Percentiles rank a stretch among this genome's conserved stretches.
Evolutionary conservation across 352 stramenopile species (phyloP).

Genomic region (Pseudoperonospora humuli): DNA sequence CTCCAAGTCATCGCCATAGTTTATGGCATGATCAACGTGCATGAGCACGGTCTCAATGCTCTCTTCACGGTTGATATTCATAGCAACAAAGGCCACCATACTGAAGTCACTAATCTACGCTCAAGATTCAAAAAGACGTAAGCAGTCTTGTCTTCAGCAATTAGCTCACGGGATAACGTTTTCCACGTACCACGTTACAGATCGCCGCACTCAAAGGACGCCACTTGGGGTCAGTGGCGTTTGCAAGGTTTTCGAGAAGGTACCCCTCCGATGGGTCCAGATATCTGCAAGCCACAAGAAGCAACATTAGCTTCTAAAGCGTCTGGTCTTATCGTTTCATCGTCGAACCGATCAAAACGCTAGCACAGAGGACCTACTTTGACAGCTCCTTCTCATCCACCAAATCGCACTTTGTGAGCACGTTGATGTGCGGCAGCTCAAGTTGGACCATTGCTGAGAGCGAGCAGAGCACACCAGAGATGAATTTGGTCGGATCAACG

Average conservation of each 20-base stretch:
- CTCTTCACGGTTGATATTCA: conserved; percentile 96
- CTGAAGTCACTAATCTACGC: conserved; percentile 91
- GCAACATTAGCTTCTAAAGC: conserved; percentile 7
- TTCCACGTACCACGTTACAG: conserved; percentile 73
- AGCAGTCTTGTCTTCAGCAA: conserved; percentile 4
- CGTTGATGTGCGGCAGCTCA: conserved; percentile 94
- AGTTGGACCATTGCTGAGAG: conserved; percentile 97
- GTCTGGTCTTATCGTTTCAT: background rate
- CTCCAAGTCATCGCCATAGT: conserved; percentile 96
- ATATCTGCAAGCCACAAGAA: conserved; percentile 30
- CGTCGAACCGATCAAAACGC: background rate
- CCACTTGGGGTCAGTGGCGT: conserved; percentile 76
- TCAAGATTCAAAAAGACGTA: conserved; percentile 2
- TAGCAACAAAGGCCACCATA: conserved; percentile 96
- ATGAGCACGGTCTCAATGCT: conserved; percentile 94
- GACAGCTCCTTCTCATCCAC: conserved; percentile 84
- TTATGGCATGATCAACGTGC: conserved; percentile 94
- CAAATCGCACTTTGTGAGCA: conserved; percentile 89
- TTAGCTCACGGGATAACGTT: background rate
- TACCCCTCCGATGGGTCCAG: conserved; percentile 80
- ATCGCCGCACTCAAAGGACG: conserved; percentile 71
- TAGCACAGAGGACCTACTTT: conserved; percentile 38
- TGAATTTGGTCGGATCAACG: conserved; percentile 95
- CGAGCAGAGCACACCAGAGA: conserved; percentile 94
- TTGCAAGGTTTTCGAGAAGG: conserved; percentile 75